A percentile compares a stretch with the other conserved stretches of the same genome.
Conservation (phyloP, 169 alveolate species). For the Cryptosporidium tyzzeri region DNA sequence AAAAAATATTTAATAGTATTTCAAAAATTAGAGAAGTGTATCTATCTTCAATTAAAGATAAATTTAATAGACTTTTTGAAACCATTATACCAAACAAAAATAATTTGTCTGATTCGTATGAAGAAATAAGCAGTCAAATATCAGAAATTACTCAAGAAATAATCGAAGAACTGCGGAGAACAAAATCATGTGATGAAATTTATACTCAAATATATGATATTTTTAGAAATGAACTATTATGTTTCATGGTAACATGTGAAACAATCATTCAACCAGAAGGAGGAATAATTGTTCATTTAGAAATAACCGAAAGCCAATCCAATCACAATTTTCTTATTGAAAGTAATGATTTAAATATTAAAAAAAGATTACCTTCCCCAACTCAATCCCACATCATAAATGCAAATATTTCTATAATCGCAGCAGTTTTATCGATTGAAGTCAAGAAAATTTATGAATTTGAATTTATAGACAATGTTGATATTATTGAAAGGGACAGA, state of each 20-base stretch:
- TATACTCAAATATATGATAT: constrained; percentile 10
- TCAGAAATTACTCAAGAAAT: constrained; percentile 19
- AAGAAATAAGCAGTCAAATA: not conserved
- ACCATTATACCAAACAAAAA: constrained; percentile 4
- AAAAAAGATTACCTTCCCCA: constrained; percentile 22
- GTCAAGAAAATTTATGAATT: constrained; percentile 13
- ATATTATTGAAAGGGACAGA: constrained; percentile 5
- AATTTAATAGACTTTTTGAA: constrained; percentile 19
- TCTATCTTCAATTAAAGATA: not conserved
- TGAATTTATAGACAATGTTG: not conserved
- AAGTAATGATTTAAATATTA: not conserved
- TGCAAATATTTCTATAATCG: constrained; percentile 24
- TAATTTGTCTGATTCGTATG: not conserved
- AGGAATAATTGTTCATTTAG: constrained; percentile 16
- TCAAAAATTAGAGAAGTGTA: constrained; percentile 49
- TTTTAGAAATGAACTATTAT: constrained; percentile 33
- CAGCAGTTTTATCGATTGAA: constrained; percentile 27
- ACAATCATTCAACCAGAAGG: constrained; percentile 72
- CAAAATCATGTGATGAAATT: not conserved
- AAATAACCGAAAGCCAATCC: not conserved
- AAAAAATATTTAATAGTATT: not conserved
- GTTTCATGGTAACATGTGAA: constrained; percentile 55
- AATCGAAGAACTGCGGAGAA: not conserved
- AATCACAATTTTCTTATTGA: not conserved
- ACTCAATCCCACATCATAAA: constrained; percentile 14